Base-by-base conservation (phyloP, 805 yeast species). In the Saccharomycopsis fermentans region DNA sequence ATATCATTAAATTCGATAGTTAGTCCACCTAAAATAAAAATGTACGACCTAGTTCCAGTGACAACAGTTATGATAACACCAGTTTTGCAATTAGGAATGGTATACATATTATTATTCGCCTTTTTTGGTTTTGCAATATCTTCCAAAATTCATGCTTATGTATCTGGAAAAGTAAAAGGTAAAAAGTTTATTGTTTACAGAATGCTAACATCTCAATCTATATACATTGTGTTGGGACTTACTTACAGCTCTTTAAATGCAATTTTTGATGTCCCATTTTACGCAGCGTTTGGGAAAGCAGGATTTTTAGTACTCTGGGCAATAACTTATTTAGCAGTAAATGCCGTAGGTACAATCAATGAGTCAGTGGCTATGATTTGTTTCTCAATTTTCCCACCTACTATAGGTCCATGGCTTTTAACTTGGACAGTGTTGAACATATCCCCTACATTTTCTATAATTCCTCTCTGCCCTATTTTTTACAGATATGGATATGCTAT, bases 251-350 rank as follows among this genome's bases (percentile, higher is more conserved):
- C 81, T 36, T 81, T 87, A 4, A 77, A 87, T 40, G 79, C 85
- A 17, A 88, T 87, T 1, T 83, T 82, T 74, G 89, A 85, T 65
- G 76, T 85, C 34, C 79, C 81, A 64, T 79, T 84, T 67, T 76
- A 80, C 14, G 65, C 57, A 2, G 71, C 87, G 0, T 86, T 81
- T 72, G 90, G 89, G 1, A 74, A 70, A 34, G 80, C 82, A 8
- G 95, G 95, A 0, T 87, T 87, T 69, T 77, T 87, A 43, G 83
- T 87, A 1, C 80, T 79, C 62, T 88, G 95, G 95, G 77, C 84
- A 80, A 64, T 82, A 36, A 76, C 83, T 6, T 87, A 73, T 68
- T 64, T 87, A 55, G 79, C 88, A 6, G 83, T 87, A 88, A 72
- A 82, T 62, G 88, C 91, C 0, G 85, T 86, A 37, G 95, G 95